Percentiles rank a stretch among this genome's conserved stretches.
Conservation (phyloP, 2,329 filamentous ascomycete genomes). For the Ophiobolus disseminans region DNA sequence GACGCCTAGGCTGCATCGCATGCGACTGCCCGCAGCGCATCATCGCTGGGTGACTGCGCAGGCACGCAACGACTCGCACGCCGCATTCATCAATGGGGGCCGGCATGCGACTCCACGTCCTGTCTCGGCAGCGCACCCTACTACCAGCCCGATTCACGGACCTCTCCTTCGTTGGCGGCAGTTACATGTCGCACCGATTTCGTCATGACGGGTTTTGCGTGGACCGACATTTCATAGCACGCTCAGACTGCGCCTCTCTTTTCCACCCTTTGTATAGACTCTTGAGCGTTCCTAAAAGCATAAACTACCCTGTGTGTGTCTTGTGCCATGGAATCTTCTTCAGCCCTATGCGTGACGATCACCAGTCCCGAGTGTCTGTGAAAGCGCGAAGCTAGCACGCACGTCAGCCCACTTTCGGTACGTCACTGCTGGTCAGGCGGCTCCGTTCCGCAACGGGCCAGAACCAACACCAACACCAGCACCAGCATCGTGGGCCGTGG, state of each 20-base stretch:
- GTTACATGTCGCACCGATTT: constrained; percentile 16
- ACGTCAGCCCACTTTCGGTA: neutral
- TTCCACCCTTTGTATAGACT: constrained; percentile 10
- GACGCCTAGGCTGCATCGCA: constrained; percentile 41
- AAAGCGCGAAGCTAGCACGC: too few relatives aligned
- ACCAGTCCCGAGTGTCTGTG: constrained; percentile 16
- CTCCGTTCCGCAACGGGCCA: too few relatives aligned
- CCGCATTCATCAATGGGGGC: neutral
- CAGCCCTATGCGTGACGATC: constrained; percentile 19
- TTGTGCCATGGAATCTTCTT: constrained; percentile 15
- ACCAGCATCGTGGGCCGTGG: too few relatives aligned
- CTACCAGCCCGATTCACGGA: constrained; percentile 9
- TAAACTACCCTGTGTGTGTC: constrained; percentile 2
- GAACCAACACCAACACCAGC: too few relatives aligned
- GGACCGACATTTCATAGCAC: constrained; percentile 12
- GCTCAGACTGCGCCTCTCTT: constrained; percentile 8
- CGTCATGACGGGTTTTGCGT: constrained; percentile 16
- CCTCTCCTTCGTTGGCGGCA: constrained; percentile 4
- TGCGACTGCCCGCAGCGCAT: neutral
- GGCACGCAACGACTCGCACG: constrained; percentile 3
- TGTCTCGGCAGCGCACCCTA: neutral
- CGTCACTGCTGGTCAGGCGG: too few relatives aligned
- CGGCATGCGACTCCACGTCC: neutral
- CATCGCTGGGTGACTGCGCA: neutral
- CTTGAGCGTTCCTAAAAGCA: constrained; percentile 6